phyloP scores from a whole-genome alignment of 805 yeast species.

The Candida tammaniensis region DNA sequence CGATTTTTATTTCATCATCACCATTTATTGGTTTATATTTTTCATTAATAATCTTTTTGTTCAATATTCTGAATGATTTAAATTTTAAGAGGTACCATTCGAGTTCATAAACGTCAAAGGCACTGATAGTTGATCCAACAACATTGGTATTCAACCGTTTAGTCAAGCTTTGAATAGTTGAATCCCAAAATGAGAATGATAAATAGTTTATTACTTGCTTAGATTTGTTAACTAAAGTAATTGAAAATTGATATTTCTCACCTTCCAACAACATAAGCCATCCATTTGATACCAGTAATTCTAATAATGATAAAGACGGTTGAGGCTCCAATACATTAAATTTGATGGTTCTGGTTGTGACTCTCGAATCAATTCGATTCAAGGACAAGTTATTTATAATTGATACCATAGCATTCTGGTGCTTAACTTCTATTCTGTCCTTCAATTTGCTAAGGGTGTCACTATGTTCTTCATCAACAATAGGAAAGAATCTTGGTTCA shows the following conservation, averaged over 20 bases:
- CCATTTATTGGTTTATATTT: constrained; percentile 40
- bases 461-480: constrained; percentile 29
- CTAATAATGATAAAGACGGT: constrained; percentile 56
- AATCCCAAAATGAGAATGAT: constrained; percentile 65
- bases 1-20: constrained; percentile 41
- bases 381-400: constrained; percentile 25
- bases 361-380: constrained; percentile 18
- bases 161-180: constrained; percentile 64
- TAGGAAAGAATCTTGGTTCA: constrained; percentile 40
- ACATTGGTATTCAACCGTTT: constrained; percentile 44
- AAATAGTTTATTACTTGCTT: constrained; percentile 53
- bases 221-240: constrained; percentile 59
- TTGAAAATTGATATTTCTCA: constrained; percentile 50
- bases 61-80: constrained; percentile 54
- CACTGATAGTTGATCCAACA: constrained; percentile 36
- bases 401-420: constrained; percentile 8
- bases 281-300: constrained; percentile 54
- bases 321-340: constrained; percentile 46
- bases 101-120: constrained; percentile 68
- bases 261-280: constrained; percentile 82
- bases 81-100: constrained; percentile 64
- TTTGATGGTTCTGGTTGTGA: constrained; percentile 16
- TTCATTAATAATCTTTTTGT: constrained; percentile 39
- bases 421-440: constrained; percentile 1
- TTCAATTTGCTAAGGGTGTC: constrained; percentile 1